Evolutionary conservation across 148 eudicot genomes (phyloP).

Genomic region (Agrostemma githago): DNA sequence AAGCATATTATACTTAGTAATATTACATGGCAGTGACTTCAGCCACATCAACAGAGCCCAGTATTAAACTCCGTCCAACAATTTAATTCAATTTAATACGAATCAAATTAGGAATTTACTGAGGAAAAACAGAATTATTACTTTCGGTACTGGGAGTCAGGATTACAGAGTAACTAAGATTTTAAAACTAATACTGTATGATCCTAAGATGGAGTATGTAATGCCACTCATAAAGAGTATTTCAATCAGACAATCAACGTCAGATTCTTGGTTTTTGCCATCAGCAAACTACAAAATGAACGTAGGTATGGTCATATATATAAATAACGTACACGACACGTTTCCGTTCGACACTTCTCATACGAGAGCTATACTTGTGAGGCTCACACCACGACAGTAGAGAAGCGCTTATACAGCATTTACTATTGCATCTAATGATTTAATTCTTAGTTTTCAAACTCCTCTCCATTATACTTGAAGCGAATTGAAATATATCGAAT

Average conservation of each 20-base stretch:
- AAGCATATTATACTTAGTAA: neutral
- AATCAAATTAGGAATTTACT: neutral
- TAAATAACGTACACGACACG: too few relatives aligned
- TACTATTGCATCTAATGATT: too few relatives aligned
- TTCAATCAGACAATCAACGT: neutral
- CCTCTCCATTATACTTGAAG: too few relatives aligned
- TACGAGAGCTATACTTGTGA: too few relatives aligned
- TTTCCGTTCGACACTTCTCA: too few relatives aligned
- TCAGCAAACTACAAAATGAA: neutral
- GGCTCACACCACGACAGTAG: too few relatives aligned
- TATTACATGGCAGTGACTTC: neutral
- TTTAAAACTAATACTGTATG: neutral
- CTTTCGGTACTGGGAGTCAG: neutral
- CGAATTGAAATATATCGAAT: too few relatives aligned
- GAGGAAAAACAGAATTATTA: neutral
- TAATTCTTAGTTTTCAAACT: too few relatives aligned
- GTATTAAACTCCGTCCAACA: neutral
- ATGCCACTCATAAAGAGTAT: neutral
- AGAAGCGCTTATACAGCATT: too few relatives aligned
- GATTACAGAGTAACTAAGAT: neutral
- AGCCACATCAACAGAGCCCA: neutral
- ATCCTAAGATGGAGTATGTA: neutral
- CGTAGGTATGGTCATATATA: too few relatives aligned
- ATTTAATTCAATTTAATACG: too few relatives aligned
- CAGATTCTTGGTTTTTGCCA: neutral